A percentile compares a stretch with the other conserved stretches of the same genome.
Conservation (phyloP, 2,329 filamentous ascomycete genomes). For the Monilinia fructigena region DNA sequence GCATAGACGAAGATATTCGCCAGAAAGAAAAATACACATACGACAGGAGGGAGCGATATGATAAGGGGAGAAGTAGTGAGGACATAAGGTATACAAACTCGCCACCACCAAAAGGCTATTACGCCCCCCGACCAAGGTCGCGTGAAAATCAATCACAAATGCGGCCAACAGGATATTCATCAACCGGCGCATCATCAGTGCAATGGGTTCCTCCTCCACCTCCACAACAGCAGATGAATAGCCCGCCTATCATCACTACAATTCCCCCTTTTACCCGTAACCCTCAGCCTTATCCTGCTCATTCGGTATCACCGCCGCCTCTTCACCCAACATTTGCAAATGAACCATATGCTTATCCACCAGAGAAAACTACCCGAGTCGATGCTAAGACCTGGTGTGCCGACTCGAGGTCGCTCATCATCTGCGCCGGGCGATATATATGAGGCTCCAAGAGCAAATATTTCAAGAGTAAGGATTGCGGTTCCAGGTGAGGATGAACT, state of each 20-base stretch:
- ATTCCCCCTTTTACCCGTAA: background rate
- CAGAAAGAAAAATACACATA: conserved; percentile 16
- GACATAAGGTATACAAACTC: conserved; percentile 15
- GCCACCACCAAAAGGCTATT: conserved; percentile 8
- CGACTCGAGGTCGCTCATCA: conserved; percentile 9
- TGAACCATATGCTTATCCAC: conserved; percentile 20
- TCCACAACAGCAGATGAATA: conserved; percentile 13
- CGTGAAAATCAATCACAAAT: background rate
- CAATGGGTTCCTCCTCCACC: conserved; percentile 19
- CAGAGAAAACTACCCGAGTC: conserved; percentile 22
- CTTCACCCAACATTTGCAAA: conserved; percentile 17
- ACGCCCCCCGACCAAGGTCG: conserved; percentile 1
- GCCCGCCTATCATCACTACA: conserved; percentile 7
- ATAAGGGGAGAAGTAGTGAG: conserved; percentile 18
- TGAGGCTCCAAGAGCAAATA: conserved; percentile 9
- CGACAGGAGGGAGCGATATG: conserved; percentile 12
- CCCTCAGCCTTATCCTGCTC: background rate
- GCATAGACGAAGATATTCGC: conserved; percentile 9
- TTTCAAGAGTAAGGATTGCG: conserved; percentile 22
- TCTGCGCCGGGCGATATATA: conserved; percentile 17
- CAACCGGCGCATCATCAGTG: background rate
- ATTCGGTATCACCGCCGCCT: background rate
- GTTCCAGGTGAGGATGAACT: conserved; percentile 23
- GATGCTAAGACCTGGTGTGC: conserved; percentile 3
- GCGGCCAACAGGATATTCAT: background rate